phyloP scores from a whole-genome alignment of 805 yeast genomes.

The Candida peoriensis region DNA sequence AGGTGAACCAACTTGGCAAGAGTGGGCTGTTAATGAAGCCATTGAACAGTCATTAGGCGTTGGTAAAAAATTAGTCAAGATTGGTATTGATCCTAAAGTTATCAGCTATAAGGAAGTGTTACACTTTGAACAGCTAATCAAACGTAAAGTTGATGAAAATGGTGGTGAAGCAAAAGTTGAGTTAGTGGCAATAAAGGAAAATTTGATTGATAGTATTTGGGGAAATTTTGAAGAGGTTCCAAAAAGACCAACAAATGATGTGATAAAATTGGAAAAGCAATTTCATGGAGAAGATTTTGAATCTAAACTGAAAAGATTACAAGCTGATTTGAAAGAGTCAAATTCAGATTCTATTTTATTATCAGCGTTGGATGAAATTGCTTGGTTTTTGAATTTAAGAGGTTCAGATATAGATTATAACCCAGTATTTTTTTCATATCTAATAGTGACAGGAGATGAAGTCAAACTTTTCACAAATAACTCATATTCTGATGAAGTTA shows the following conservation, averaged over 20 bases:
- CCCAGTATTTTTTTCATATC: constrained; percentile 77
- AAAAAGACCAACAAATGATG: constrained; percentile 41
- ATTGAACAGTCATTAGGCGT: constrained; percentile 36
- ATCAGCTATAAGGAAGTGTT: constrained; percentile 42
- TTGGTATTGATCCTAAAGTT: constrained; percentile 82
- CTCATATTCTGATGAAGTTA: constrained; percentile 32
- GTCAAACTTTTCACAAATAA: constrained; percentile 53
- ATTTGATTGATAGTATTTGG: constrained; percentile 79
- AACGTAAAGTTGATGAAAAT: constrained; percentile 20
- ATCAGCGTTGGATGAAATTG: constrained; percentile 80
- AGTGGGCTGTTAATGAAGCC: constrained; percentile 63
- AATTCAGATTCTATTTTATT: constrained; percentile 47
- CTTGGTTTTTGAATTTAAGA: constrained; percentile 86
- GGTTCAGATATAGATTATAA: constrained; percentile 78
- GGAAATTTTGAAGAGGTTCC: constrained; percentile 60
- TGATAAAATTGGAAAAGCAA: constrained; percentile 45
- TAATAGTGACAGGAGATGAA: constrained; percentile 38
- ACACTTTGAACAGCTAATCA: constrained; percentile 26
- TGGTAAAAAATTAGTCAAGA: constrained; percentile 39
- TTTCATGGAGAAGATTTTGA: constrained; percentile 62
- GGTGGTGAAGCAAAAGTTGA: constrained; percentile 33
- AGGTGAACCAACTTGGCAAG: constrained; percentile 75
- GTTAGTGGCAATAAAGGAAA: constrained; percentile 49
- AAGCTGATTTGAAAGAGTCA: constrained; percentile 29
- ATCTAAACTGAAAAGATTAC: constrained; percentile 50